Evolutionary conservation across 1,284 basidiomycete genomes (phyloP), one percentile per base, ranked within the genome.

Genomic region (Ceratobasidium sp.): DNA sequence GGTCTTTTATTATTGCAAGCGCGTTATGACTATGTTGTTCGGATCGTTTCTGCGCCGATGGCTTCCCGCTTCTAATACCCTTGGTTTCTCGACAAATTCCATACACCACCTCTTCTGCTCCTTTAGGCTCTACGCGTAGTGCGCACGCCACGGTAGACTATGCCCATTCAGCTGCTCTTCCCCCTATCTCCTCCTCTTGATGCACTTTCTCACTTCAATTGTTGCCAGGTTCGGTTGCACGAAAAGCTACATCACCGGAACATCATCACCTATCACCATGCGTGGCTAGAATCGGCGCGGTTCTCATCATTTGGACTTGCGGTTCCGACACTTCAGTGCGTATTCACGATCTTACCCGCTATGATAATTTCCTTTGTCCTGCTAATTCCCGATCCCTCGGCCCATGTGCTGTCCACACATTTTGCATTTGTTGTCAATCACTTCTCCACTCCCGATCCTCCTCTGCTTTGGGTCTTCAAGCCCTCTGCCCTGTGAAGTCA

Each of bases 211-310:
- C 11, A 41, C 26, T 59, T 41, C 18, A 2, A 43, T 43, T 52
- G 21, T 23, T 14, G 35, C 23, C 75, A 91, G 87, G 91, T 95
- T 50, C 89, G 92, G 59, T 83, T 96, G 5, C 84, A 98, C 64
- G 95, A 98, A 79, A 85, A 87, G n/a, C 83, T 98, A 3, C 89
- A 91, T 67, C 96, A 98, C 82, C 92, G 91, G 2, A 97, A 98
- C 76, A 95, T 98, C 76, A 88, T 98, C 75, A 94, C 93, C 18
- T 98, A 98, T 79, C 96, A 98, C 80, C 96, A 98, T 78, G 90
- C 95, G 0, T 98, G 96, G 96, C 87, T 98, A 21, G 96, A 98
- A 80, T 85, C 87, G 0, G 87, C 86, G 61, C 90, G 90, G 73
- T 96, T 96, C 82, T 95, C 94, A 1, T 83, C 88, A 0, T 95